phyloP scores from a whole-genome alignment of 2,329 filamentous ascomycete species.

The Macrophomina pseudophaseolina region DNA sequence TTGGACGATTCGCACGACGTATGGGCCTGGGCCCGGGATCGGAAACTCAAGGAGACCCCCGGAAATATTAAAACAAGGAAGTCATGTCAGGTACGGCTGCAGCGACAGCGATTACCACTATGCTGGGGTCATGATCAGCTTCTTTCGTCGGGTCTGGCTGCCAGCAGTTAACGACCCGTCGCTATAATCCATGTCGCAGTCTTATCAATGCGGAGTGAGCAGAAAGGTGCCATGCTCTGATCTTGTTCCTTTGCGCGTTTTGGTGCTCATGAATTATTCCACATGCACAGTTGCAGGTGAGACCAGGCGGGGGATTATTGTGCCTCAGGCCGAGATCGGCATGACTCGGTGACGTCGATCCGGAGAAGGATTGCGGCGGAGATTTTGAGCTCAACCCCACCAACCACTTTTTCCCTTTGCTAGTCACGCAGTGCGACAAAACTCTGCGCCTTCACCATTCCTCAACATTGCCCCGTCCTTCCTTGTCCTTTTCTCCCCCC shows the following conservation, averaged over 20 bases:
- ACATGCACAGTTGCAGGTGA: background rate
- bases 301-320: background rate
- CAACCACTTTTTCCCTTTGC: constrained; percentile 22
- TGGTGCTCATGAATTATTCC: background rate
- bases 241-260: too few relatives aligned
- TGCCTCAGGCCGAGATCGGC: constrained; percentile 13
- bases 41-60: too few relatives aligned
- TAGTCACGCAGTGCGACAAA: background rate
- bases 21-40: too few relatives aligned
- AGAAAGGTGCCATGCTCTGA: background rate
- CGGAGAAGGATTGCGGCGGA: constrained; percentile 22
- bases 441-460: constrained; percentile 1
- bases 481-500: background rate
- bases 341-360: constrained; percentile 27
- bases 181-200: too few relatives aligned
- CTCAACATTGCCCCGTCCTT: background rate
- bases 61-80: too few relatives aligned
- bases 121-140: too few relatives aligned
- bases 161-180: too few relatives aligned
- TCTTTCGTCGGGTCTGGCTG: too few relatives aligned
- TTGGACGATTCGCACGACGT: too few relatives aligned
- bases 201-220: too few relatives aligned
- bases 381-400: constrained; percentile 24
- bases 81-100: too few relatives aligned
- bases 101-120: too few relatives aligned